Conservation (phyloP, 2,329 filamentous ascomycete species). For the Periglandula ipomoeae region DNA sequence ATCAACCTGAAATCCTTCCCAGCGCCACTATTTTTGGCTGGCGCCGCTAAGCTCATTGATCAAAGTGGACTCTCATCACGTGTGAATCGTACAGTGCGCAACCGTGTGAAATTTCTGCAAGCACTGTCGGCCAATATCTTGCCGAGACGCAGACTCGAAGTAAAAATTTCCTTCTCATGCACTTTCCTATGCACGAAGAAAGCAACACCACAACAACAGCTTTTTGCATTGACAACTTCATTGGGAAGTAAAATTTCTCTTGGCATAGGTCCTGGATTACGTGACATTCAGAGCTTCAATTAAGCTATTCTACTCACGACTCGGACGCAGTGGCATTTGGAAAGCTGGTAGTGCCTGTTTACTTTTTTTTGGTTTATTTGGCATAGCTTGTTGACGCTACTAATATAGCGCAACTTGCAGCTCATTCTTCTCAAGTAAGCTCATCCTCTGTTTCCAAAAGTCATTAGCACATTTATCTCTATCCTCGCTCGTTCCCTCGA, state of each 20-base stretch:
- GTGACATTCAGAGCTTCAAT: not conserved
- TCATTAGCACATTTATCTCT: not conserved
- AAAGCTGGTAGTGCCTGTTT: not conserved
- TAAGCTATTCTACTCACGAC: not conserved
- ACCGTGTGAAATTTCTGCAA: conserved; percentile 16
- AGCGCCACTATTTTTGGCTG: not conserved
- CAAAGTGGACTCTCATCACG: conserved; percentile 14
- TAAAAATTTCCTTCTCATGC: not conserved
- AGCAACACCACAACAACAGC: not conserved
- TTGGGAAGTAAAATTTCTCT: no score
- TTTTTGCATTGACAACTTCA: no score
- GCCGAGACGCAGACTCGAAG: conserved; percentile 6
- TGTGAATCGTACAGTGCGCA: conserved; percentile 19
- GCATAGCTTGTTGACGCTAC: not conserved
- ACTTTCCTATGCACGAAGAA: not conserved
- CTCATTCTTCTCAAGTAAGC: conserved; percentile 16
- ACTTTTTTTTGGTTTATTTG: not conserved
- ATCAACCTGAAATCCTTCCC: not conserved
- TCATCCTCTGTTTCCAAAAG: conserved; percentile 2
- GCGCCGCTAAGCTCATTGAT: not conserved
- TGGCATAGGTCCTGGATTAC: no score
- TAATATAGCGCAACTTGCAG: not conserved
- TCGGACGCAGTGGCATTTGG: not conserved
- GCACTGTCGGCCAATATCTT: conserved; percentile 26
- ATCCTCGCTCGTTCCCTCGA: conserved; percentile 21